Conservation (phyloP, 352 stramenopile species). For the Phytophthora idaei region DNA sequence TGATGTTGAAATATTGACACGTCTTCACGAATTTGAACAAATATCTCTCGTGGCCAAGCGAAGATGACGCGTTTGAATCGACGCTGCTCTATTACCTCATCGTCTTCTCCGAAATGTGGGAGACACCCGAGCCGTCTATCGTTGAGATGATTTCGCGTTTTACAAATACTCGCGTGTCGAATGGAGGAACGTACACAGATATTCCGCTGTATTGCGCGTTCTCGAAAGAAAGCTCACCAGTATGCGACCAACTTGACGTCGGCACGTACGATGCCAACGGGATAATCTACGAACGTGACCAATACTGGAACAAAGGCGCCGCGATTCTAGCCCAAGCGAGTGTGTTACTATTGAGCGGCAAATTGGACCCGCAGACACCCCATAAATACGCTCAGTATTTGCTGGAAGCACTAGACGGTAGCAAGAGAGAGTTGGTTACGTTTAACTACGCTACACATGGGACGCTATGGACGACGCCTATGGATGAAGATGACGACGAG, state of each 20-base stretch:
- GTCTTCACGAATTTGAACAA: slow-evolving; percentile 24
- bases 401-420: slow-evolving; percentile 34
- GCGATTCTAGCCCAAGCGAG: slow-evolving; percentile 43
- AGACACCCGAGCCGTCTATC: slow-evolving; percentile 31
- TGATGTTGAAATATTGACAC: slow-evolving; percentile 38
- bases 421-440: slow-evolving; percentile 46
- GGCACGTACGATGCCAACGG: slow-evolving; percentile 29
- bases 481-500: slow-evolving; percentile 21
- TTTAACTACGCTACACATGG: slow-evolving; percentile 54
- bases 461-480: slow-evolving; percentile 38
- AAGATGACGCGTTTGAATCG: slow-evolving; percentile 40
- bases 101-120: slow-evolving; percentile 63
- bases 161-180: slow-evolving; percentile 27
- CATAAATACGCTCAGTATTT: slow-evolving; percentile 60
- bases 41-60: background rate
- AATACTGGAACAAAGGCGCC: slow-evolving; percentile 66
- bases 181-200: slow-evolving; percentile 25
- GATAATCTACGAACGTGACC: slow-evolving; percentile 54
- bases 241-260: slow-evolving; percentile 33
- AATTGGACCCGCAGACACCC: slow-evolving; percentile 55
- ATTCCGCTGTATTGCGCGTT: slow-evolving; percentile 61
- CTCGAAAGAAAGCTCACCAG: slow-evolving; percentile 44
- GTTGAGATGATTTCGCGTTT: slow-evolving; percentile 31
- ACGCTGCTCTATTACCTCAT: slow-evolving; percentile 50
- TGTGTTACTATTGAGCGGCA: slow-evolving; percentile 57